Percentiles rank a stretch among this genome's conserved stretches.
Conservation (phyloP, 192 early-diverging fungal genomes). For the Kickxella alabastrina region DNA sequence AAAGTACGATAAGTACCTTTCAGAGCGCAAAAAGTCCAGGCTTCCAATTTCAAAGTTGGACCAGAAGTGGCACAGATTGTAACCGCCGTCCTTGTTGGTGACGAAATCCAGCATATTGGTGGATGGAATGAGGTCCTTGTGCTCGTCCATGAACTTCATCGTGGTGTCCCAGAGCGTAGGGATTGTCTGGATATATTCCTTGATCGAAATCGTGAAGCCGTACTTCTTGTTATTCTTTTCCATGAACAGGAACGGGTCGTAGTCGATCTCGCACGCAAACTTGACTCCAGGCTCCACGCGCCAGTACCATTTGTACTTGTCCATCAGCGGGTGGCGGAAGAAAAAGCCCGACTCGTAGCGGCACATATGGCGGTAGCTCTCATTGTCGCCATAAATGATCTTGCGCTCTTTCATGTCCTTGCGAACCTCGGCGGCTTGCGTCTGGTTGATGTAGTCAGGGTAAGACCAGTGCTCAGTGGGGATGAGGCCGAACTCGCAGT, state of each 20-base stretch:
- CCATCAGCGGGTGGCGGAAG: constrained; percentile 65
- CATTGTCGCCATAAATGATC: constrained; percentile 58
- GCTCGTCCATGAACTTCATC: constrained; percentile 50
- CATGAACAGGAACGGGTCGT: constrained; percentile 80
- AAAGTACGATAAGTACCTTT: constrained; percentile 60
- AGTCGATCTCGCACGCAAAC: constrained; percentile 74
- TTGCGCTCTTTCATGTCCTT: constrained; percentile 53
- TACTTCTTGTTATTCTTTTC: constrained; percentile 68
- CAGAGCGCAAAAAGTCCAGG: constrained; percentile 58
- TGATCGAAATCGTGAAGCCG: constrained; percentile 68
- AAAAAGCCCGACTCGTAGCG: constrained; percentile 74
- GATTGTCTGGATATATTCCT: constrained; percentile 64
- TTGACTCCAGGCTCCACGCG: constrained; percentile 77
- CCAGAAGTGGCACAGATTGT: constrained; percentile 73
- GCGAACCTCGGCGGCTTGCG: constrained; percentile 54
- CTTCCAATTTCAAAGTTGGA: constrained; percentile 73
- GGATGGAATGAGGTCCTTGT: constrained; percentile 53
- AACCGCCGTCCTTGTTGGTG: constrained; percentile 51
- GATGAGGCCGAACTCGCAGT: constrained; percentile 64
- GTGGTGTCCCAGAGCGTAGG: constrained; percentile 71
- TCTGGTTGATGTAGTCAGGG: constrained; percentile 68
- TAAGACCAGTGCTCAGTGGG: constrained; percentile 71
- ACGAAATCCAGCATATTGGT: constrained; percentile 59
- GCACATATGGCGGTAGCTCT: constrained; percentile 71
- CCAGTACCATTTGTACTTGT: constrained; percentile 78